Percentiles rank a stretch among this genome's conserved stretches.
These are phyloP conservation scores for Verticillium zaregamsianum DNA, from an alignment of 2,329 filamentous ascomycete genomes.

Conservation along the genomic window DNA sequence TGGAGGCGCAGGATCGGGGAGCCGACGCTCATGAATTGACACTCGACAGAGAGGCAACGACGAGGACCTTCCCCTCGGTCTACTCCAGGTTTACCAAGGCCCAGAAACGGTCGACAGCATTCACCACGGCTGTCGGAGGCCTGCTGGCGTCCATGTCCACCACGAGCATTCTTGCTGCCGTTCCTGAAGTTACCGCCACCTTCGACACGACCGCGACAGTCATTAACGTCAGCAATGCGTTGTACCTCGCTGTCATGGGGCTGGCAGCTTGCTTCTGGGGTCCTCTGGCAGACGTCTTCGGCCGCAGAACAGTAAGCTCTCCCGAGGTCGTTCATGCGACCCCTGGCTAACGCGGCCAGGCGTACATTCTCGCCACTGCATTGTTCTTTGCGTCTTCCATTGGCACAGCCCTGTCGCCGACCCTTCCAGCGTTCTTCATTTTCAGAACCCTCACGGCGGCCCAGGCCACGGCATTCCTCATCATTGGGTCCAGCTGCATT, in stretches of 20 bases:
- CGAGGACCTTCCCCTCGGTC: background rate
- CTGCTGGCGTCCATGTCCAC: conserved; percentile 73
- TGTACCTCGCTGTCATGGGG: conserved; percentile 72
- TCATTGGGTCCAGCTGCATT: conserved; percentile 67
- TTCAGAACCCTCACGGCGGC: conserved; percentile 73
- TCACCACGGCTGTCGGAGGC: conserved; percentile 31
- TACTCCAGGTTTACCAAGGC: conserved; percentile 3
- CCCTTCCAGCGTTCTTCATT: conserved; percentile 66
- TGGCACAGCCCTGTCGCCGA: conserved; percentile 67
- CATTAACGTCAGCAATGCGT: conserved; percentile 69
- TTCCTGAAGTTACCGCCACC: conserved; percentile 66
- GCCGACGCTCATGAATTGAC: background rate
- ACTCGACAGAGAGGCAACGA: background rate
- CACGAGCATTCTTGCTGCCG: conserved; percentile 68
- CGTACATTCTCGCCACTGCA: conserved; percentile 54
- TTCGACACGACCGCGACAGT: conserved; percentile 63
- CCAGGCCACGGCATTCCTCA: conserved; percentile 69
- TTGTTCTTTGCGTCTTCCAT: conserved; percentile 66
- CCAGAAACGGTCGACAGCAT: conserved; percentile 8
- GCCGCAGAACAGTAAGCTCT: conserved; percentile 48
- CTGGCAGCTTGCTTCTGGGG: conserved; percentile 68
- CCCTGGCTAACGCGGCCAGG: conserved; percentile 27
- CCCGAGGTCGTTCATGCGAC: background rate
- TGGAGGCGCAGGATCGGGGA: background rate
- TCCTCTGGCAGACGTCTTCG: conserved; percentile 63